Evolutionary conservation across 176 grass and related monocot species (phyloP).

Genomic region (Rhynchospora tenuis): DNA sequence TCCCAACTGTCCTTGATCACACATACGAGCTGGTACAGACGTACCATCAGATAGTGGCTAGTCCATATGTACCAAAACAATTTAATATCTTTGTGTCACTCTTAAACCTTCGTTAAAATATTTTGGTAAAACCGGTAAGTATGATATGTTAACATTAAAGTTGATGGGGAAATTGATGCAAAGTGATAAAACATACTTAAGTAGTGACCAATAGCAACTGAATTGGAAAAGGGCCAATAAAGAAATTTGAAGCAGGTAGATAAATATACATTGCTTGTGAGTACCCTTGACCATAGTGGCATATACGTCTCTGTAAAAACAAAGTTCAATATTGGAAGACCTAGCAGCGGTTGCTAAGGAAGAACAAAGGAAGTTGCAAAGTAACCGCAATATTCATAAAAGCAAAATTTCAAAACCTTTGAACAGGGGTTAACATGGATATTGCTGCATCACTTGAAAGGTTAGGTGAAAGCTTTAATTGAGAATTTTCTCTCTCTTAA

Average conservation of each 20-base stretch:
- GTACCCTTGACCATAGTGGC: no score
- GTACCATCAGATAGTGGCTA: neutral
- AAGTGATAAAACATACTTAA: neutral
- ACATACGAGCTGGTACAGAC: neutral
- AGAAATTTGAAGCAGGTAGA: neutral
- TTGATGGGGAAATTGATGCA: neutral
- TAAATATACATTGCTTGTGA: neutral
- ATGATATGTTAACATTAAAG: neutral
- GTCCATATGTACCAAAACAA: neutral
- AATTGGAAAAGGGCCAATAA: neutral
- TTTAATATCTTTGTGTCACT: neutral
- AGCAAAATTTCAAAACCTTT: neutral
- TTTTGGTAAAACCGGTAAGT: neutral
- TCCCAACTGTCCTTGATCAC: neutral
- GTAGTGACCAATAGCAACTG: neutral
- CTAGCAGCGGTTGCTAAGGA: neutral
- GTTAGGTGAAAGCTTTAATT: neutral
- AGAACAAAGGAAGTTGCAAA: neutral
- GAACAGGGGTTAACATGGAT: neutral
- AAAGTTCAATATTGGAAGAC: no score
- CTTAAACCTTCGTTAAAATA: neutral
- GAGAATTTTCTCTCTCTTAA: neutral
- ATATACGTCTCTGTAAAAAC: no score
- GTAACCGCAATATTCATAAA: neutral
- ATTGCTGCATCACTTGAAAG: neutral